Percentiles rank a stretch among this genome's conserved stretches.
Conservation (phyloP, 371 early-diverging fungal genomes). For the Edhazardia aedis region DNA sequence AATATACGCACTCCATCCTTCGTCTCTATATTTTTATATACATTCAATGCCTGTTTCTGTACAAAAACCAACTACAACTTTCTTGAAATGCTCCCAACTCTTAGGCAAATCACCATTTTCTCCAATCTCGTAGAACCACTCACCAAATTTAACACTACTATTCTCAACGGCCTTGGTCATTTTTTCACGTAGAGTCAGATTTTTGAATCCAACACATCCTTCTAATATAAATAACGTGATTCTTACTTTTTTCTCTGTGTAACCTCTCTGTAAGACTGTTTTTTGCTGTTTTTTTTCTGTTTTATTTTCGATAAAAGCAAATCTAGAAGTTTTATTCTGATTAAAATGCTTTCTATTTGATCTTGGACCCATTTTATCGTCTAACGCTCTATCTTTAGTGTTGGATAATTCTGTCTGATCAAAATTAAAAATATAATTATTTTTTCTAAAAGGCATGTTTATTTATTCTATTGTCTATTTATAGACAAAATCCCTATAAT, state of each 20-base stretch:
- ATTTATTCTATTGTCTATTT: no score
- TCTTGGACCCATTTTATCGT: no score
- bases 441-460: no score
- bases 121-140: neutral
- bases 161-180: neutral
- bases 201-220: slow-evolving; percentile 1
- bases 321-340: no score
- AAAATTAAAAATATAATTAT: no score
- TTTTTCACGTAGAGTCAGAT: neutral
- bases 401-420: no score
- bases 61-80: neutral
- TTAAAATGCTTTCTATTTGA: no score
- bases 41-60: neutral
- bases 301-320: no score
- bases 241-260: neutral
- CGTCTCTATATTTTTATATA: slow-evolving; percentile 1
- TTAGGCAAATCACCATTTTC: neutral
- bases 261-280: no score
- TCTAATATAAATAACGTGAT: slow-evolving; percentile 1
- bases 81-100: slow-evolving; percentile 1
- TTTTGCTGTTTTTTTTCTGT: no score
- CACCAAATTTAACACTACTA: neutral
- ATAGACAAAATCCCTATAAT: no score
- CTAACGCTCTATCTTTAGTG: no score
- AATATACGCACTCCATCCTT: slow-evolving; percentile 1